Conservation (phyloP, 176 grass and related monocot species). For the Aegilops umbellulata region DNA sequence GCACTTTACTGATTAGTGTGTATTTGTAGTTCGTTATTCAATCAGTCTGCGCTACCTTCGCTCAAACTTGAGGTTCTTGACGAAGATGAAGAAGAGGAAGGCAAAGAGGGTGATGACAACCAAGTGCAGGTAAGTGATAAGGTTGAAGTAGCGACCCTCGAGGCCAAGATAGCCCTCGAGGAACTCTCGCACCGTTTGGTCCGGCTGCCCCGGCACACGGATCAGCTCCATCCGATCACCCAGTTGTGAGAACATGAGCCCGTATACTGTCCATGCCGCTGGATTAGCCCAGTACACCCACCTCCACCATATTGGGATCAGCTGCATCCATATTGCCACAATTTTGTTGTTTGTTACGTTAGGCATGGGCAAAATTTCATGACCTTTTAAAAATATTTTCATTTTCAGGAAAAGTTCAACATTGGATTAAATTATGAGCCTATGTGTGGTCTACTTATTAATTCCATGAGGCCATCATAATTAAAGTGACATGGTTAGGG, state of each 20-base stretch:
- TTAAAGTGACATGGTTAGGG: neutral
- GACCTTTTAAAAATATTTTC: neutral
- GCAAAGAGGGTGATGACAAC: constrained; percentile 37
- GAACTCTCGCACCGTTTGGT: constrained; percentile 38
- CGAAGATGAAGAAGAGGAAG: constrained; percentile 42
- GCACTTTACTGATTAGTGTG: neutral
- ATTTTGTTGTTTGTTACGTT: neutral
- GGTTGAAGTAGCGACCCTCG: constrained; percentile 3
- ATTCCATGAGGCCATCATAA: neutral
- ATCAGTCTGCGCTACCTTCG: constrained; percentile 15
- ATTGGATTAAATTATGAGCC: neutral
- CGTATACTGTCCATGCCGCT: constrained; percentile 54
- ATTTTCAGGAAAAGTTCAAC: neutral
- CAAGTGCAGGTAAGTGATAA: constrained; percentile 36
- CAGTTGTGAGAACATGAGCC: constrained; percentile 52
- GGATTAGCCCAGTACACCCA: constrained; percentile 58
- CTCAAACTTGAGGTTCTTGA: constrained; percentile 59
- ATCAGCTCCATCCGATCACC: constrained; percentile 32
- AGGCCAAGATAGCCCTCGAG: constrained; percentile 47
- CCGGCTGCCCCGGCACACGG: constrained; percentile 5
- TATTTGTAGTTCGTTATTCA: neutral
- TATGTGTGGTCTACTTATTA: neutral
- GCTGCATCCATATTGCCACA: constrained; percentile 17
- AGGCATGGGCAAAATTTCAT: neutral
- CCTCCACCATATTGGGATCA: constrained; percentile 59